Evolutionary conservation across 768 basidiomycete genomes (phyloP), one percentile per base, ranked within the genome.

Genomic region (Russula foetens): DNA sequence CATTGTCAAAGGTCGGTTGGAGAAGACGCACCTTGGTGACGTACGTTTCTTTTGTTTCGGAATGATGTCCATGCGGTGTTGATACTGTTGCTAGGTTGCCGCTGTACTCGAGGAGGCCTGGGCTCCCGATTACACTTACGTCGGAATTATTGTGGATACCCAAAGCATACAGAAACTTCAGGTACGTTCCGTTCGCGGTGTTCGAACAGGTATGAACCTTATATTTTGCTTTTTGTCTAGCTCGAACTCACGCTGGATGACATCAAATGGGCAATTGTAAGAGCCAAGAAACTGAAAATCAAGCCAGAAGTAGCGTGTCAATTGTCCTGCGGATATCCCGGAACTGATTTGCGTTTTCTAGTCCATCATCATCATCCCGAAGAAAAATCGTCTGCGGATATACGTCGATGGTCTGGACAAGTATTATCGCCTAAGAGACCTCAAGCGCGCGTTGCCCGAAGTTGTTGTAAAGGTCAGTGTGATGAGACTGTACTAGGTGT

Each of bases 31-130:
- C 59, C 76, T 99, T 23, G 90, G 94, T 63, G 97, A 98, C 75
- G 94, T 97, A 66, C 67, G 85, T 67, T 11, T 46, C n/a, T 14
- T 45, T 61, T 48, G 11, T 29, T n/a, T 58, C n/a, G 49, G 23
- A 1, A 49, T 41, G 38, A 26, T 28, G 15, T 53, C 53, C n/a
- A n/a, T n/a, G 26, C 17, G 44, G 39, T 47, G 58, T 5, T 26
- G 38, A 63, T 23, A 17, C 9, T 31, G 56, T 29, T 26, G 57
- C 15, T 62, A 97, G 94, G 79, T 99, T 67, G 90, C 97, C 0
- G 85, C 91, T 33, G 83, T 96, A 15, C 78, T 99, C 21, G 97
- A 98, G 71, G 96, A 98, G 73, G 92, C 93, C 33, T 98, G 94
- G 93, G 90, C 90, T 19, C 85, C 88, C 7, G 86, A 90, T 67